A percentile compares a stretch with the other conserved stretches of the same genome.
These are phyloP conservation scores for Isabelozyma gotoi DNA, from an alignment of 805 yeast genomes.

Conservation along the genomic window DNA sequence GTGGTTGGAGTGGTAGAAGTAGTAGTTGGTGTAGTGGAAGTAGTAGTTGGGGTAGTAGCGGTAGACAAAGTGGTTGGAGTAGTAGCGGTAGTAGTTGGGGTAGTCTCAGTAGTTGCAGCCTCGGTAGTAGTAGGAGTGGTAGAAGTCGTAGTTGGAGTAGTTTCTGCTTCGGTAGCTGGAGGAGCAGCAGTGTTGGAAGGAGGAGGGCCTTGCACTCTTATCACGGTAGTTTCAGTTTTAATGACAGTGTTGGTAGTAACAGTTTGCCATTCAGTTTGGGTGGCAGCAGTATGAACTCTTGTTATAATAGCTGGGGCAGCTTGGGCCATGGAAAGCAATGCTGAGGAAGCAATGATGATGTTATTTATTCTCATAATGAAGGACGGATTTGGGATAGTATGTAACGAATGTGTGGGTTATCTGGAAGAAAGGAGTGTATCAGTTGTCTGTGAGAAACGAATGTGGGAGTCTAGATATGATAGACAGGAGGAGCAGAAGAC, in stretches of 20 bases:
- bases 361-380: slow-evolving; percentile 3
- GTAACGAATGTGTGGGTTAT: neutral
- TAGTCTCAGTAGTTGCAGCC: slow-evolving; percentile 6
- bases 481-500: too few relatives aligned
- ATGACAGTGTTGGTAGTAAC: slow-evolving; percentile 15
- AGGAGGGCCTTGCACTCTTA: slow-evolving; percentile 18
- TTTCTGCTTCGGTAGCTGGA: slow-evolving; percentile 1
- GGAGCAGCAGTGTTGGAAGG: slow-evolving; percentile 11
- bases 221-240: slow-evolving; percentile 11
- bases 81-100: slow-evolving; percentile 7
- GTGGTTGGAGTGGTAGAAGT: slow-evolving; percentile 18
- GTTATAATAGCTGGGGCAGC: slow-evolving; percentile 27
- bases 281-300: slow-evolving; percentile 24
- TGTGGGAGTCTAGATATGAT: neutral
- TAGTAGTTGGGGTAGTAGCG: slow-evolving; percentile 5
- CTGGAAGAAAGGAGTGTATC: neutral
- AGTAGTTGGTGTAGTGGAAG: slow-evolving; percentile 10
- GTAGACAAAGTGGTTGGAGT: slow-evolving; percentile 4
- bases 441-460: neutral
- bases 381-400: neutral
- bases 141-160: slow-evolving; percentile 6
- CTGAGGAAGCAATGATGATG: slow-evolving; percentile 5
- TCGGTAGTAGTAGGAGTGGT: slow-evolving; percentile 1
- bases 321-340: slow-evolving; percentile 15
- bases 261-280: slow-evolving; percentile 24